A percentile compares a stretch with the other conserved stretches of the same genome.
Conservation (phyloP, 23 red algal species). For the Porphyridium purpureum region DNA sequence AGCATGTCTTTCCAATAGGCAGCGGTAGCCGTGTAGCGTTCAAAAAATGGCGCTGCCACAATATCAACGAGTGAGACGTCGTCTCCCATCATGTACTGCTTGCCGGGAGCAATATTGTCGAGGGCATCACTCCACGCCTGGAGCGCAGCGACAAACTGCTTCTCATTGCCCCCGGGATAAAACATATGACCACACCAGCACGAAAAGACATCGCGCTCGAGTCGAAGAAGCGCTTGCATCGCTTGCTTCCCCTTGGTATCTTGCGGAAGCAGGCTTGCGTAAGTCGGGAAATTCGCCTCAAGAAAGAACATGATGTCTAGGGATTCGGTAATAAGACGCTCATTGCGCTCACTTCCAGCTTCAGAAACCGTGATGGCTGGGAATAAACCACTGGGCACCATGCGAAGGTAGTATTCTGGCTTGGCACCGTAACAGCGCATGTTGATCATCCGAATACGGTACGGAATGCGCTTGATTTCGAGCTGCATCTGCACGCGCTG, state of each 20-base stretch:
- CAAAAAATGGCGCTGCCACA: not conserved
- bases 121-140: not conserved
- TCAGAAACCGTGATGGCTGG: constrained; percentile 61
- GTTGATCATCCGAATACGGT: constrained; percentile 55
- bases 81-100: not conserved
- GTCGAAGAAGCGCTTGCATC: not conserved
- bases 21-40: not conserved
- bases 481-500: constrained; percentile 65
- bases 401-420: constrained; percentile 45
- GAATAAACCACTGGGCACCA: constrained; percentile 65
- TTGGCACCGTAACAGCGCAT: constrained; percentile 91
- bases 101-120: not conserved
- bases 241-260: not conserved
- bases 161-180: not conserved
- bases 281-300: constrained; percentile 22
- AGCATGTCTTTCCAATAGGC: not conserved
- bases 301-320: constrained; percentile 87
- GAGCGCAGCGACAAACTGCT: not conserved
- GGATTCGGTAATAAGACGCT: constrained; percentile 51
- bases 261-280: not conserved
- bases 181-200: not conserved
- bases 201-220: not conserved
- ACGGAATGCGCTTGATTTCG: constrained; percentile 54
- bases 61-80: not conserved
- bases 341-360: constrained; percentile 26